Evolutionary conservation across 202 grass and related monocot genomes (phyloP), one percentile per base, ranked within the genome.

Genomic region (Saccharum hybrid): DNA sequence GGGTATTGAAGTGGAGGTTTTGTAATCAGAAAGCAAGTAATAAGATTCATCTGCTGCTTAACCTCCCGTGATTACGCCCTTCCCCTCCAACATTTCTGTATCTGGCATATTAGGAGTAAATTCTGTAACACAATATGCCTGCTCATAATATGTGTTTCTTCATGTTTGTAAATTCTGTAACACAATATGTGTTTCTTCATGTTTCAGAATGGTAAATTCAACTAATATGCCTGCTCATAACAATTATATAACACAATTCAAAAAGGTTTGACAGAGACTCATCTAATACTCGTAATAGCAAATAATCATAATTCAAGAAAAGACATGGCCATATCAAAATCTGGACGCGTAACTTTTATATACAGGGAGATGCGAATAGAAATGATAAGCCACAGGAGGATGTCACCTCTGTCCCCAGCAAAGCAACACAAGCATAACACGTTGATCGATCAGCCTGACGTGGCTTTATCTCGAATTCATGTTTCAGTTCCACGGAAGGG

Each of bases 221-320:
- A 9, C 19, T 21, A 22, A 21, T 59, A 21, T 9, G 7, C 54
- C 54, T 59, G 54, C 8, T 59, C 54, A 22, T 59, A 22, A 22
- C 7, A 10, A 10, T 22, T 59, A 8, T 90, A 85, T 30, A 85
- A 93, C 23, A 83, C 71, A 83, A 49, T 84, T 48, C 23, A 60
- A 63, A 79, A 8, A 15, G 71, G 54, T 41, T 56, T 66, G 5
- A 63, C 16, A 68, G 39, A 38, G 45, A 81, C 12, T 45, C 48
- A 41, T 65, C 57, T 39, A 21, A 78, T 66, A 39, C 23, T 78
- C 71, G 34, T 51, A 16, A 37, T 37, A 59, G 37, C 7, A 49
- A 71, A 75, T 39, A 30, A 79, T 73, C 7, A 37, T 6, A 62
- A 71, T 64, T 48, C 40, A 7, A 63, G 31, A 83, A 62, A 40